These are phyloP conservation scores for Diaporthe sp. DNA, from an alignment of 2,329 filamentous ascomycete genomes.

Conservation along the genomic window DNA sequence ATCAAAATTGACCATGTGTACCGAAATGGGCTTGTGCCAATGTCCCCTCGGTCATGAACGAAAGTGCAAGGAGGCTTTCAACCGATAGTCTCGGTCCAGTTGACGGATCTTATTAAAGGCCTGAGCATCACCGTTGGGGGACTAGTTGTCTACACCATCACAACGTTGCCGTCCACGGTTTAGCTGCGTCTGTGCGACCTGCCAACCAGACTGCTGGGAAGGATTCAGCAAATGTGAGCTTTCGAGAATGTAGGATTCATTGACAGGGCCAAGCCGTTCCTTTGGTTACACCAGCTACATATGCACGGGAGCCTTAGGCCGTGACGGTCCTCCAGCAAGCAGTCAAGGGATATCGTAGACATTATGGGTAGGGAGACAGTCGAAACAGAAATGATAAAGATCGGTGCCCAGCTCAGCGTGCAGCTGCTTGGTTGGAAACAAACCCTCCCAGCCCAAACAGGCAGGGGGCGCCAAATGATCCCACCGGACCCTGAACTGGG, in stretches of 20 bases:
- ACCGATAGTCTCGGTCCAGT: not conserved
- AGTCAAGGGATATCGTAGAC: not conserved
- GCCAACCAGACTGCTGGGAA: conserved; percentile 9
- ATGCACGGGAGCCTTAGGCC: accelerated
- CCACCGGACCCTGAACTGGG: conserved; percentile 19
- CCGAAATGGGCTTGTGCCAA: conserved; percentile 7
- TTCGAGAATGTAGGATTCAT: not conserved
- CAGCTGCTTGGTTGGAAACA: not conserved
- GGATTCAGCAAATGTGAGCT: not conserved
- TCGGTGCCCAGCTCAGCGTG: not conserved
- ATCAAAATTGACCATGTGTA: conserved; percentile 18
- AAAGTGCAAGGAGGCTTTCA: not conserved
- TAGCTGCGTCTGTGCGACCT: conserved; percentile 22
- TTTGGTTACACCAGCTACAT: not conserved
- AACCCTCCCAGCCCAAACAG: not conserved
- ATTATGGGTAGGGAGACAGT: not conserved
- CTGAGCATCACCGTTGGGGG: not conserved
- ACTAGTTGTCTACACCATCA: not conserved
- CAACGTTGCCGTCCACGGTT: not conserved
- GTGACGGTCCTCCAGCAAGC: not conserved
- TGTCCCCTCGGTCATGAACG: not conserved
- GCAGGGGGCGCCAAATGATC: conserved; percentile 1
- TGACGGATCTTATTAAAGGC: not conserved
- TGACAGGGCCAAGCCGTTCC: not conserved
- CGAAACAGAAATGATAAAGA: not conserved